Evolutionary conservation across 73 alveolate species (phyloP).

Genomic region (Uronychia setigera): DNA sequence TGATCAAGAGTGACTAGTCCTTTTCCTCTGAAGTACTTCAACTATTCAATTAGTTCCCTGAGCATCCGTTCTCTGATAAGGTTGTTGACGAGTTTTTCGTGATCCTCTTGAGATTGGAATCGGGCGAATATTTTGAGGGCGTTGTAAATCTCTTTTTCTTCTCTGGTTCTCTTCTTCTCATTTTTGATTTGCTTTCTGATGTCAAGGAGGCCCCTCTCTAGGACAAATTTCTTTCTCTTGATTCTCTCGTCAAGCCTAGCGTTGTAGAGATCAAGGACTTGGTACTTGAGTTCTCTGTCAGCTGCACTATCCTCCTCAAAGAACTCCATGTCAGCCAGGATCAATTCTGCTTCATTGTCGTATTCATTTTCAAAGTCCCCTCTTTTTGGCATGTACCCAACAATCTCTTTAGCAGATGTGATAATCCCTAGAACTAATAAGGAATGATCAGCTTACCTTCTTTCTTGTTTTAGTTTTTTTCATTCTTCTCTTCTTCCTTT

Average conservation of each 20-base stretch:
- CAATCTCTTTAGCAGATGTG: constrained; percentile 76
- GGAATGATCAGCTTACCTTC: neutral
- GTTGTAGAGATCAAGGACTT: constrained; percentile 92
- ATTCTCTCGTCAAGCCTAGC: constrained; percentile 95
- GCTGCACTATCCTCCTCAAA: constrained; percentile 91
- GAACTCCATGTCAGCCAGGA: constrained; percentile 96
- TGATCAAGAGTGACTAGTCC: constrained; percentile 82
- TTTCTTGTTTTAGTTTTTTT: neutral
- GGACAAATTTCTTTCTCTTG: constrained; percentile 93
- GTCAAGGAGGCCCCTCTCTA: constrained; percentile 94
- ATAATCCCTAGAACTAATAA: neutral
- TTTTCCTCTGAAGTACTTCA: constrained; percentile 64
- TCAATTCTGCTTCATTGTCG: constrained; percentile 96
- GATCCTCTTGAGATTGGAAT: constrained; percentile 77
- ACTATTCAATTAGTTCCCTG: constrained; percentile 73
- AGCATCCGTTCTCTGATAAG: constrained; percentile 70
- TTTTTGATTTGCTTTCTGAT: constrained; percentile 56
- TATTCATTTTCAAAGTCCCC: constrained; percentile 97
- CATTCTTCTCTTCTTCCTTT: constrained; percentile 41
- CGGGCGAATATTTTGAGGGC: constrained; percentile 87
- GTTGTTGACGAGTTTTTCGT: constrained; percentile 70
- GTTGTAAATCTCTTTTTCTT: constrained; percentile 61
- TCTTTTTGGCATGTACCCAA: constrained; percentile 98
- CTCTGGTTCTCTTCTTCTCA: constrained; percentile 70
- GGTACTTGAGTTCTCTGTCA: constrained; percentile 87